Evolutionary conservation across 1,139 yeast species (phyloP), one percentile per base, ranked within the genome.

Genomic region (Debaryomycetaceae sp.): DNA sequence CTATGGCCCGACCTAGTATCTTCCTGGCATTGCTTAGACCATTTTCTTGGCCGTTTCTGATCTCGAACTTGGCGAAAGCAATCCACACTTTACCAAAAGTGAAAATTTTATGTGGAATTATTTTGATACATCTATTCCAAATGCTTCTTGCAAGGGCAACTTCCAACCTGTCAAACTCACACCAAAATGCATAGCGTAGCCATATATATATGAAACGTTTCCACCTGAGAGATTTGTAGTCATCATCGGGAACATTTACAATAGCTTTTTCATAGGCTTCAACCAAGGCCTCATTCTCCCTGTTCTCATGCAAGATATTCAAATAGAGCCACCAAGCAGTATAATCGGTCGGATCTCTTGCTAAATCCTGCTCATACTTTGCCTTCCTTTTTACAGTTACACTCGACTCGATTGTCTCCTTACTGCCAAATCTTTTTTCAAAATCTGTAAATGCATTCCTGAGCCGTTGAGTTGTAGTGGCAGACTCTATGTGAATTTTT

Each of bases 261-360:
- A 79, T 60, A 0, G 87, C 79, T 6, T 73, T 62, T 45, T 79
- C 81, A 55, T 75, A 83, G 1, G 68, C 59, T 6, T 58, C 57
- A 27, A 69, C 46, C 35, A 65, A 49, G 42, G 58, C 45, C 34
- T 55, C 50, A 45, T 60, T 61, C 3, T 60, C 52, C 0, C 73
- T 66, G 40, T 63, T 63, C 31, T 70, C 68, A 27, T 66, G 68
- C 33, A 81, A 52, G 22, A 87, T 57, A 20, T 76, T 72, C 2
- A 87, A 53, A 53, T 83, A 83, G 0, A 80, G 62, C 89, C 96
- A 89, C 97, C 97, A 90, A 0, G 81, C 67, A 56, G 86, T 95
- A 60, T 81, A 84, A 62, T 88, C 87, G 1, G 51, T 41, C 0
- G 88, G 83, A 46, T 79, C 72, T 5, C 58, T 55, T 11, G 57